phyloP scores from a whole-genome alignment of 805 yeast genomes.

The Cyberlindnera sargentensis region DNA sequence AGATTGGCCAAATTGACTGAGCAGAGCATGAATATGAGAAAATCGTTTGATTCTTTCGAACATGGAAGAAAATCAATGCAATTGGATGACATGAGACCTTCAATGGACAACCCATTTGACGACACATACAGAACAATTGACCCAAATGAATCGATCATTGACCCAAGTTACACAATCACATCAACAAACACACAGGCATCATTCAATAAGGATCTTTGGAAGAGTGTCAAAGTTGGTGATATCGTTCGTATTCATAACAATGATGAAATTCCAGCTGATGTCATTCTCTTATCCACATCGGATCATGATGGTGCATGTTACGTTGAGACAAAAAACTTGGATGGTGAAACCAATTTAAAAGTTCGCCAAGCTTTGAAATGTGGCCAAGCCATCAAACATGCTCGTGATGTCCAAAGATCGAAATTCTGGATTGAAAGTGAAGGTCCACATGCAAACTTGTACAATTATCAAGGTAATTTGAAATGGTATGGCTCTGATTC shows the following conservation, averaged over 20 bases:
- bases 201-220: slow-evolving; percentile 50
- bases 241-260: slow-evolving; percentile 62
- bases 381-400: slow-evolving; percentile 41
- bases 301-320: slow-evolving; percentile 64
- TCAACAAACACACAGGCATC: slow-evolving; percentile 39
- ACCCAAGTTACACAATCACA: slow-evolving; percentile 47
- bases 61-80: slow-evolving; percentile 23
- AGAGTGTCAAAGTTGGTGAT: slow-evolving; percentile 68
- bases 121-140: slow-evolving; percentile 25
- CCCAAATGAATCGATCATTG: slow-evolving; percentile 45
- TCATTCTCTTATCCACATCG: slow-evolving; percentile 56
- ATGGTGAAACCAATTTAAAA: slow-evolving; percentile 75
- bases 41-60: slow-evolving; percentile 33
- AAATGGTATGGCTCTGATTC: slow-evolving; percentile 38
- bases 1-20: slow-evolving; percentile 21
- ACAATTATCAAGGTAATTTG: slow-evolving; percentile 68
- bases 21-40: slow-evolving; percentile 24
- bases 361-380: slow-evolving; percentile 68
- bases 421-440: slow-evolving; percentile 72
- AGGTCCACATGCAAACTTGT: slow-evolving; percentile 76
- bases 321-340: slow-evolving; percentile 75
- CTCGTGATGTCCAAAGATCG: slow-evolving; percentile 41
- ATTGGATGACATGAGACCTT: slow-evolving; percentile 22
- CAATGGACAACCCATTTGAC: slow-evolving; percentile 22
- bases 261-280: slow-evolving; percentile 79